A percentile compares a stretch with the other conserved stretches of the same genome.
These are phyloP conservation scores for Botryotinia convoluta DNA, from an alignment of 2,329 filamentous ascomycete species.

Conservation along the genomic window DNA sequence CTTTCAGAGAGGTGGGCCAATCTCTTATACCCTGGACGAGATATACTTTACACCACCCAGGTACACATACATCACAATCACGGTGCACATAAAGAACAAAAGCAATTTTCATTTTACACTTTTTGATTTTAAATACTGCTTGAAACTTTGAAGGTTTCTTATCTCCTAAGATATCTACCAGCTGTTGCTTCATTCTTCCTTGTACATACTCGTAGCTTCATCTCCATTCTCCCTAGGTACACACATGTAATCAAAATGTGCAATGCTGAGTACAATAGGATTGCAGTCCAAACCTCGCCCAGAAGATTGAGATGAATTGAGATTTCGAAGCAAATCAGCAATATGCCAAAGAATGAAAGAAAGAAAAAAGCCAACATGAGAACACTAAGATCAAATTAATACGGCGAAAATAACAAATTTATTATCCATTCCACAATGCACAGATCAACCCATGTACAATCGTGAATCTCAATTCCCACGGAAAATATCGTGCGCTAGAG, in stretches of 20 bases:
- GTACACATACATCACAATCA: neutral
- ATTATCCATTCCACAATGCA: constrained; percentile 4
- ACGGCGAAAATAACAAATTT: neutral
- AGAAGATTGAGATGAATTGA: neutral
- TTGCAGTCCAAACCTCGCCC: neutral
- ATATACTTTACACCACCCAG: neutral
- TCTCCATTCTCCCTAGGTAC: neutral
- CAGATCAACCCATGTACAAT: neutral
- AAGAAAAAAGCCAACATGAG: neutral
- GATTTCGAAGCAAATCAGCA: neutral
- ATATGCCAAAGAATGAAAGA: neutral
- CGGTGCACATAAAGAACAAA: neutral
- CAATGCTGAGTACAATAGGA: neutral
- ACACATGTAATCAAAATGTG: neutral
- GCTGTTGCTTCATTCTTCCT: neutral
- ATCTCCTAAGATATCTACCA: neutral
- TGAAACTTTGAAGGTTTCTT: neutral
- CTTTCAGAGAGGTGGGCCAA: neutral
- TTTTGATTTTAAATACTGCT: neutral
- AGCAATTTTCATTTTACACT: neutral
- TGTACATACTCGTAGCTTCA: neutral
- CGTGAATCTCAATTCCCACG: neutral
- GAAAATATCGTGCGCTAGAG: neutral
- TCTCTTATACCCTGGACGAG: neutral
- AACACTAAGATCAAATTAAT: neutral